These are phyloP conservation scores for Colletotrichum tanaceti DNA, from an alignment of 2,329 filamentous ascomycete species.

Conservation along the genomic window DNA sequence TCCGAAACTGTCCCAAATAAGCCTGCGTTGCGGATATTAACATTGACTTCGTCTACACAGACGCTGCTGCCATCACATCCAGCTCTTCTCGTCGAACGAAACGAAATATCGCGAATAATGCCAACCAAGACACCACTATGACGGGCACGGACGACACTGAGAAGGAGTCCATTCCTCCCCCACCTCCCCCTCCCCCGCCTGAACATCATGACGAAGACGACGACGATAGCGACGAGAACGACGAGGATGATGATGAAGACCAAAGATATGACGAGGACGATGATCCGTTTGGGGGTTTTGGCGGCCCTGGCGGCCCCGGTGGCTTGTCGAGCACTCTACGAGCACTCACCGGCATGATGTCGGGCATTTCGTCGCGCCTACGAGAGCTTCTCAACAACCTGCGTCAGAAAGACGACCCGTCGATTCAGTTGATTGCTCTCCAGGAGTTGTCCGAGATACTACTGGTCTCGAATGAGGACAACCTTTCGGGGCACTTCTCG, in stretches of 20 bases:
- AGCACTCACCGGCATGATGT: slow-evolving; percentile 92
- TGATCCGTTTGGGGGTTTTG: slow-evolving; percentile 74
- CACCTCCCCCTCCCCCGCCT: slow-evolving; percentile 56
- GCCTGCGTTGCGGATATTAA: not conserved
- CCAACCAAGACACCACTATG: slow-evolving; percentile 76
- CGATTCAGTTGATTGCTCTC: slow-evolving; percentile 89
- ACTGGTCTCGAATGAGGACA: slow-evolving; percentile 95
- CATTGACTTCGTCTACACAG: slow-evolving; percentile 44
- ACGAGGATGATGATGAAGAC: slow-evolving; percentile 61
- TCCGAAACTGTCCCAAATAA: not conserved
- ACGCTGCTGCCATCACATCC: slow-evolving; percentile 50
- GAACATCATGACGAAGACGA: slow-evolving; percentile 53
- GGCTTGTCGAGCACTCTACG: slow-evolving; percentile 84
- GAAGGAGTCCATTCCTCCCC: slow-evolving; percentile 55
- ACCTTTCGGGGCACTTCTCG: slow-evolving; percentile 92
- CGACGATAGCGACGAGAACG: slow-evolving; percentile 58
- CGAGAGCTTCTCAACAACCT: slow-evolving; percentile 82
- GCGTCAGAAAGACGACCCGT: slow-evolving; percentile 85
- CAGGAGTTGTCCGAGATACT: slow-evolving; percentile 94
- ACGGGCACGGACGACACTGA: slow-evolving; percentile 72
- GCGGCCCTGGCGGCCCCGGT: slow-evolving; percentile 71
- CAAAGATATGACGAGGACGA: slow-evolving; percentile 63
- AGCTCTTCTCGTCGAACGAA: slow-evolving; percentile 62
- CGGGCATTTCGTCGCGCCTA: slow-evolving; percentile 81
- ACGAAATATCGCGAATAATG: slow-evolving; percentile 61